Conservation (phyloP, 305 asterid genomes). For the Solanum aculeatissimum region DNA sequence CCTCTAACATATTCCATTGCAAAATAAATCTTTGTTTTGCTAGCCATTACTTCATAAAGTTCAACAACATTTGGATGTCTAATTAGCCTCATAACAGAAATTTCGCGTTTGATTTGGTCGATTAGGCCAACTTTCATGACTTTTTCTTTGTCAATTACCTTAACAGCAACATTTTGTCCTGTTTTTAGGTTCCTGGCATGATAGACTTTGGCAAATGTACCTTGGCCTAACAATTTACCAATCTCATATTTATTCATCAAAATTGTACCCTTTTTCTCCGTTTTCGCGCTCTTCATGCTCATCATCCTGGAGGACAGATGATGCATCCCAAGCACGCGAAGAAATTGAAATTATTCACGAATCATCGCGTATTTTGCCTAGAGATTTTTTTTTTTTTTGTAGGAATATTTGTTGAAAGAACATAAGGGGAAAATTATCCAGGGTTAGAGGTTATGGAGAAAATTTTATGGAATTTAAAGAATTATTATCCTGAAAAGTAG, state of each 20-base stretch:
- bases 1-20: constrained; percentile 34
- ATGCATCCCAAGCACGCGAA: neutral
- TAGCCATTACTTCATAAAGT: constrained; percentile 38
- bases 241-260: constrained; percentile 34
- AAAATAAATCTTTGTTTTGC: constrained; percentile 34
- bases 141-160: constrained; percentile 32
- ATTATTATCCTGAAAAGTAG: neutral
- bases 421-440: neutral
- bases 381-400: neutral
- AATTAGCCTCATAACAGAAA: constrained; percentile 33
- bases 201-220: constrained; percentile 40
- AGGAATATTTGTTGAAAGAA: neutral
- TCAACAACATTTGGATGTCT: constrained; percentile 31
- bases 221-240: constrained; percentile 42
- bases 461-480: neutral
- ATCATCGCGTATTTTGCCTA: neutral
- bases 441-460: neutral
- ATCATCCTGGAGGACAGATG: neutral
- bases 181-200: constrained; percentile 24
- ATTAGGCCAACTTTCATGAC: constrained; percentile 25
- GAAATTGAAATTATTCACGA: neutral
- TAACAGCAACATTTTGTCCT: constrained; percentile 25
- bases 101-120: constrained; percentile 43
- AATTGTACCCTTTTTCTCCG: constrained; percentile 13
- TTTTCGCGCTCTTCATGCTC: neutral